phyloP scores from a whole-genome alignment of 2,329 filamentous ascomycete species.

The Tympanopsis confertula region DNA sequence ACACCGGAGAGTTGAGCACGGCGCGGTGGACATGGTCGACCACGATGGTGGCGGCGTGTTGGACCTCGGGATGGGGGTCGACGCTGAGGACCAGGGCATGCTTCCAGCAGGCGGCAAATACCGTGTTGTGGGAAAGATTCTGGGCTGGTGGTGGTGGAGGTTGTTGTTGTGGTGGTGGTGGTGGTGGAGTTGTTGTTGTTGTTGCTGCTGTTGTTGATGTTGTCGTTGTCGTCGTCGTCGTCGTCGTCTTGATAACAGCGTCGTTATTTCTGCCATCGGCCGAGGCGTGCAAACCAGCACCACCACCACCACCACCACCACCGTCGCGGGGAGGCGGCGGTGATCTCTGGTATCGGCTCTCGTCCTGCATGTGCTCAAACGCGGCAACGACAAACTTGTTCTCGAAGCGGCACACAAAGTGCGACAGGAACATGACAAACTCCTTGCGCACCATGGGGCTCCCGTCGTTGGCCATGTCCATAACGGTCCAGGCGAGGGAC shows the following conservation, averaged over 20 bases:
- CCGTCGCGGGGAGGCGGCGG: conserved; percentile 42
- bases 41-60: conserved; percentile 69
- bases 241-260: too few species aligned
- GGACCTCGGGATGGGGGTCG: conserved; percentile 88
- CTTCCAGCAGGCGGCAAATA: conserved; percentile 91
- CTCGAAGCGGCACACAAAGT: conserved; percentile 81
- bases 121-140: conserved; percentile 70
- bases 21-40: conserved; percentile 75
- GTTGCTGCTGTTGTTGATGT: conserved; percentile 34
- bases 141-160: conserved; percentile 30
- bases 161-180: conserved; percentile 40
- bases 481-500: conserved; percentile 73
- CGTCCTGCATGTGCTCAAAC: conserved; percentile 79
- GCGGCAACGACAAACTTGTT: conserved; percentile 85
- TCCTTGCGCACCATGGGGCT: conserved; percentile 91
- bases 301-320: conserved; percentile 19
- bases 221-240: conserved; percentile 44
- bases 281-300: not conserved
- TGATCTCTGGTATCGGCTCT: conserved; percentile 62
- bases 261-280: conserved; percentile 44
- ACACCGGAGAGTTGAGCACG: conserved; percentile 67
- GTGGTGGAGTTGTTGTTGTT: conserved; percentile 41
- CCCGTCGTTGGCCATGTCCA: conserved; percentile 87
- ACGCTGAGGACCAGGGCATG: conserved; percentile 81
- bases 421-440: conserved; percentile 83